Percentiles rank a stretch among this genome's conserved stretches.
phyloP scores from a whole-genome alignment of 768 basidiomycete genomes.

The Mycena vitilis region DNA sequence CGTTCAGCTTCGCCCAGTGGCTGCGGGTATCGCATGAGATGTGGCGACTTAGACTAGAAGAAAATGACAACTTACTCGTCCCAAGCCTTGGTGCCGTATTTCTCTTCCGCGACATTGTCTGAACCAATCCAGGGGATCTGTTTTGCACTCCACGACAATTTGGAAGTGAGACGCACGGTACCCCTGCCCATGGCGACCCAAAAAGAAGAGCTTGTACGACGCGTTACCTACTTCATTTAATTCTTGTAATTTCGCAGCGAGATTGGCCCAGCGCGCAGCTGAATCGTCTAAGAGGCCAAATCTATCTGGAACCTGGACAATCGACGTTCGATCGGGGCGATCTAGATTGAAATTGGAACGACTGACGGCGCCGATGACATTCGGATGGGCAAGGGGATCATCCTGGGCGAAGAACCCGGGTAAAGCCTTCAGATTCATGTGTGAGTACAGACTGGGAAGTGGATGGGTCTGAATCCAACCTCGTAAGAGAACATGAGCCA shows the following conservation, averaged over 20 bases:
- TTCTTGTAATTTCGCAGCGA: conserved; percentile 53
- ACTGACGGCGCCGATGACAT: conserved; percentile 47
- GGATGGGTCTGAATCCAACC: too few species aligned
- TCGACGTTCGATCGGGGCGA: neutral
- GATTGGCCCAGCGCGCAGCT: conserved; percentile 60
- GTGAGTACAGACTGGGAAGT: neutral
- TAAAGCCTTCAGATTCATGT: conserved; percentile 40
- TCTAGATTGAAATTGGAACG: neutral
- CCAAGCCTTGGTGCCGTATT: conserved; percentile 73
- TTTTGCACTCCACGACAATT: conserved; percentile 3
- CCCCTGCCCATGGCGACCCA: conserved; percentile 80
- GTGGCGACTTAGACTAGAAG: neutral
- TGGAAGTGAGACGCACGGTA: conserved; percentile 61
- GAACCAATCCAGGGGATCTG: conserved; percentile 3
- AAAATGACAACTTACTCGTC: conserved; percentile 56
- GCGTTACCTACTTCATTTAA: conserved; percentile 56
- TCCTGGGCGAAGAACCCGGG: conserved; percentile 60
- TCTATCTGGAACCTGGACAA: conserved; percentile 59
- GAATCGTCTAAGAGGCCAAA: conserved; percentile 71
- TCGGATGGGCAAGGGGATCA: conserved; percentile 41
- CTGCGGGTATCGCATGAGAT: conserved; percentile 46
- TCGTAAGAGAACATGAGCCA: too few species aligned
- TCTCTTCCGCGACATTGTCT: conserved; percentile 76
- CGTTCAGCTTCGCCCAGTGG: conserved; percentile 71
- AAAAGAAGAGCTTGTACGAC: conserved; percentile 72